Conservation (phyloP, 805 yeast species). For the Saccharomyces mikatae region DNA sequence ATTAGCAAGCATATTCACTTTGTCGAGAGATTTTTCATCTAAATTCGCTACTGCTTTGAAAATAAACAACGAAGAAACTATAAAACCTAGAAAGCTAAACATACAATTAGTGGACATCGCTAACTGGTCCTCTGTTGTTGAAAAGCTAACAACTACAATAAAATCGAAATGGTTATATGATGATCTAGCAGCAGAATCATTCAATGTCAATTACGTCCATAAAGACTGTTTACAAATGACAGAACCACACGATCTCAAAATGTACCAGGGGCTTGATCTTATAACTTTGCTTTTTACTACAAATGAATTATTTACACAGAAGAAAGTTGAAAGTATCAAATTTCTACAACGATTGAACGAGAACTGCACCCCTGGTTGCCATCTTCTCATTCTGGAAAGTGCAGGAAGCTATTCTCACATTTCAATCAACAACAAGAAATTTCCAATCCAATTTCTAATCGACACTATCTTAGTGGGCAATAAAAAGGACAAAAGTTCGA, state of each 20-base stretch:
- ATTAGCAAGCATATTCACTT: constrained; percentile 48
- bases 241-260: not conserved
- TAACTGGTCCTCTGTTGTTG: constrained; percentile 57
- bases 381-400: constrained; percentile 67
- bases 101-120: constrained; percentile 68
- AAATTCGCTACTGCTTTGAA: constrained; percentile 9
- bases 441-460: constrained; percentile 74
- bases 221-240: constrained; percentile 33
- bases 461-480: constrained; percentile 62
- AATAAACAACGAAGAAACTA: not conserved
- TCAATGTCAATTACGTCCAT: constrained; percentile 29
- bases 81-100: constrained; percentile 23
- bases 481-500: constrained; percentile 32
- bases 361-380: constrained; percentile 47
- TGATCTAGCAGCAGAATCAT: constrained; percentile 20
- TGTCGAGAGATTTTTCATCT: constrained; percentile 22
- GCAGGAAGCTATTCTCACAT: constrained; percentile 88
- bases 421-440: constrained; percentile 61
- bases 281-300: constrained; percentile 79
- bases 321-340: constrained; percentile 51
- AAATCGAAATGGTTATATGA: constrained; percentile 47
- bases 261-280: constrained; percentile 32
- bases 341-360: constrained; percentile 47
- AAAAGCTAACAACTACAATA: constrained; percentile 37
- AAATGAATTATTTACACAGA: constrained; percentile 71